Evolutionary conservation across 2,329 filamentous ascomycete genomes (phyloP).

Genomic region (Microdochium paspali): DNA sequence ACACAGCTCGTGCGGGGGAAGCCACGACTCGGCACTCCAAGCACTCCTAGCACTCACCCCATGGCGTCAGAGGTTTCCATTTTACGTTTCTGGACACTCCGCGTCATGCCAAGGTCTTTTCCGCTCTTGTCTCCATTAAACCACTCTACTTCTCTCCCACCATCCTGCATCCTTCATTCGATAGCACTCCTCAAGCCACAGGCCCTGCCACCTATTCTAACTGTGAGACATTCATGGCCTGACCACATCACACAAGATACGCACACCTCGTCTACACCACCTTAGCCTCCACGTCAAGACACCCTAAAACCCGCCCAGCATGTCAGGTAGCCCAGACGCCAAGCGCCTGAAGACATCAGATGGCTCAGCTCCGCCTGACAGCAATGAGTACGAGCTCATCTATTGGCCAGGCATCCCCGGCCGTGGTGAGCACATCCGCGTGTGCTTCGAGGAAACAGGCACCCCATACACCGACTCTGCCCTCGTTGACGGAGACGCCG

Average conservation of each 20-base stretch:
- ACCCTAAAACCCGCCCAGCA: background rate
- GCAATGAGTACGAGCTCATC: slow-evolving; percentile 50
- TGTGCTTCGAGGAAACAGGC: slow-evolving; percentile 60
- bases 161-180: too few relatives aligned
- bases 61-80: too few relatives aligned
- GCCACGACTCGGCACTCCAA: too few relatives aligned
- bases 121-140: too few relatives aligned
- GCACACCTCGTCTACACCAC: background rate
- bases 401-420: slow-evolving; percentile 68
- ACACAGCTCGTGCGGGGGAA: too few relatives aligned
- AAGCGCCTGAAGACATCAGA: slow-evolving; percentile 32
- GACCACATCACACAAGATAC: background rate
- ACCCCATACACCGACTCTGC: slow-evolving; percentile 55
- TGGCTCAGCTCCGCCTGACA: slow-evolving; percentile 30
- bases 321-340: slow-evolving; percentile 3
- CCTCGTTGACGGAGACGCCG: slow-evolving; percentile 36
- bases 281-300: background rate
- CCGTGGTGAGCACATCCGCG: slow-evolving; percentile 64
- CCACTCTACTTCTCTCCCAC: too few relatives aligned
- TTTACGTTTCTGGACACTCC: too few relatives aligned
- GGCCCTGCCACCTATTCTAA: too few relatives aligned
- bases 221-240: too few relatives aligned
- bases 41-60: too few relatives aligned
- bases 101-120: too few relatives aligned
- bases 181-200: too few relatives aligned